A percentile compares a stretch with the other conserved stretches of the same genome.
Conservation (phyloP, 305 asterid genomes). For the Caryopteris hybrid region DNA sequence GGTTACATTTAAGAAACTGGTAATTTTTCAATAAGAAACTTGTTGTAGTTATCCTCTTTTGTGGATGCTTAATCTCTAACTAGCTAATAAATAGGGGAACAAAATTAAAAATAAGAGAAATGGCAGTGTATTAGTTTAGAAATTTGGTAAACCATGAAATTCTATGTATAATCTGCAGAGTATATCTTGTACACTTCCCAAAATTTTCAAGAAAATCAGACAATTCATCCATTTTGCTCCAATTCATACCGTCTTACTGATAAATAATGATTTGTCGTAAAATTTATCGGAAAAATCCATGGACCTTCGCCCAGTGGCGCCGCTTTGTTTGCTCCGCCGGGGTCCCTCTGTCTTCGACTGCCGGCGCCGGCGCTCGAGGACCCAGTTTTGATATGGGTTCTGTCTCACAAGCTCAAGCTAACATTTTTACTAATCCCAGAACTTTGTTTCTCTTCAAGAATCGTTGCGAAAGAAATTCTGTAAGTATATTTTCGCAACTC, state of each 20-base stretch:
- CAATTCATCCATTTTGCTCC: not conserved
- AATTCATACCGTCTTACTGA: not conserved
- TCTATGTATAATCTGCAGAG: slow-evolving; percentile 4
- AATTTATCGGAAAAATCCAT: slow-evolving; percentile 30
- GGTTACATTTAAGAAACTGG: not conserved
- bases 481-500: slow-evolving; percentile 21
- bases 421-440: slow-evolving; percentile 24
- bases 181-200: not conserved
- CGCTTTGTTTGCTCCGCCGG: slow-evolving; percentile 36
- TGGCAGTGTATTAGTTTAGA: not conserved
- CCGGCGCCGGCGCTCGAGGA: slow-evolving; percentile 19
- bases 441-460: slow-evolving; percentile 20
- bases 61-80: not conserved
- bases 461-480: slow-evolving; percentile 15
- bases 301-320: slow-evolving; percentile 39
- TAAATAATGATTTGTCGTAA: slow-evolving; percentile 53
- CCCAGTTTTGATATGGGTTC: slow-evolving; percentile 18
- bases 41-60: not conserved
- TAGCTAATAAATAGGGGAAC: not conserved
- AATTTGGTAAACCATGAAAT: not conserved
- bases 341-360: slow-evolving; percentile 19
- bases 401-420: slow-evolving; percentile 22
- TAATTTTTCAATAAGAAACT: not conserved
- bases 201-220: slow-evolving; percentile 1
- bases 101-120: not conserved